A percentile compares a stretch with the other conserved stretches of the same genome.
These are phyloP conservation scores for Naumovozyma dairenensis DNA, from an alignment of 805 yeast species.

Conservation along the genomic window DNA sequence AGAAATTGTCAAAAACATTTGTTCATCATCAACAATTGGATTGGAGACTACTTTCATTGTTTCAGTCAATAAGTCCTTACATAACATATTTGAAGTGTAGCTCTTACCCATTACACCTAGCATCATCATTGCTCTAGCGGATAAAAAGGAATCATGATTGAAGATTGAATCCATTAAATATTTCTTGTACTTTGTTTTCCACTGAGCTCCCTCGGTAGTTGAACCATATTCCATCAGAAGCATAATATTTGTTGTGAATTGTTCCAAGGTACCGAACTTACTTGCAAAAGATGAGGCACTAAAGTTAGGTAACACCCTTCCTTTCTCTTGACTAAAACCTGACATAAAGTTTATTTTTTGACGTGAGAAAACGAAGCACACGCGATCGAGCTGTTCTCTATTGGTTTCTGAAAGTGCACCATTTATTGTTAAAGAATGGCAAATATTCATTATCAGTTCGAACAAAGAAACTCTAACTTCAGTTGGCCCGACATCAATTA, in stretches of 20 bases:
- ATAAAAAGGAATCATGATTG: constrained; percentile 45
- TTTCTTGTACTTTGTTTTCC: constrained; percentile 60
- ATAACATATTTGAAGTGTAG: constrained; percentile 52
- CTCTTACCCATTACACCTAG: constrained; percentile 57
- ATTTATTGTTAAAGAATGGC: constrained; percentile 58
- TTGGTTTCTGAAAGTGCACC: constrained; percentile 38
- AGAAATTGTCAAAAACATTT: constrained; percentile 26
- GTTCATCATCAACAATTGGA: constrained; percentile 27
- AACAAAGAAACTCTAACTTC: constrained; percentile 53
- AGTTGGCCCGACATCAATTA: constrained; percentile 40
- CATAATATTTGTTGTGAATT: constrained; percentile 46
- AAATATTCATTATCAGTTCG: constrained; percentile 51
- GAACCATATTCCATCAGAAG: constrained; percentile 41
- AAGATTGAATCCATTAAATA: constrained; percentile 55
- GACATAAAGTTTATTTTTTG: constrained; percentile 59
- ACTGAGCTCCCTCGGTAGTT: constrained; percentile 38
- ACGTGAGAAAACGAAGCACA: constrained; percentile 37
- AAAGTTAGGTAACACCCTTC: constrained; percentile 28
- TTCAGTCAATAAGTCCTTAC: constrained; percentile 24
- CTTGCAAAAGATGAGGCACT: constrained; percentile 32
- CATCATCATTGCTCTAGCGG: constrained; percentile 56
- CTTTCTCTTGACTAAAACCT: constrained; percentile 52
- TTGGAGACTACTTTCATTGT: constrained; percentile 29
- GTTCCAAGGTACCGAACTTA: constrained; percentile 40
- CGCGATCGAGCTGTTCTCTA: constrained; percentile 35